Conservation (phyloP, 2,329 filamentous ascomycete genomes). For the Colletotrichum eleusines region DNA sequence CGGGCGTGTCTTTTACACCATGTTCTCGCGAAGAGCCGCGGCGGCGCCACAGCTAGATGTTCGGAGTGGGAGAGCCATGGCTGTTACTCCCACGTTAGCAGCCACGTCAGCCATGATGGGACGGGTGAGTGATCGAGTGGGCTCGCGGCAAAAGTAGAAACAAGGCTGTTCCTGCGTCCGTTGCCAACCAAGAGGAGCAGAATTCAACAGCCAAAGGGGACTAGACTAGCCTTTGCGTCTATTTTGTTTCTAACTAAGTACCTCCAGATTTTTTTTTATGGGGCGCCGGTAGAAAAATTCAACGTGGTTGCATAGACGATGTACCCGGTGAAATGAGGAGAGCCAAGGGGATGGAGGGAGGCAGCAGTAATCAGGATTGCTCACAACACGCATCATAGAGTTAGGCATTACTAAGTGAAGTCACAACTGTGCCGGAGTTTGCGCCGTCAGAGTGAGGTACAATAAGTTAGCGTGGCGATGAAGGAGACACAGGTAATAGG, state of each 20-base stretch:
- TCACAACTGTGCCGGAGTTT: not conserved
- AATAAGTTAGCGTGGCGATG: not conserved
- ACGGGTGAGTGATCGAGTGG: slow-evolving; percentile 2
- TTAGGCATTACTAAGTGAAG: slow-evolving; percentile 1
- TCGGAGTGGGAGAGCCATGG: not conserved
- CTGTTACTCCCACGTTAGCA: slow-evolving; percentile 2
- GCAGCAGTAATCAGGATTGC: not conserved
- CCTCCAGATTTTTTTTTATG: not conserved
- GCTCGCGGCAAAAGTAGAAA: slow-evolving; percentile 14
- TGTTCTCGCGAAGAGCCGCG: not conserved
- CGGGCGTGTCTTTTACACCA: not conserved
- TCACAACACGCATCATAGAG: not conserved
- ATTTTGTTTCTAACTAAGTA: not conserved
- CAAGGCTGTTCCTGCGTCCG: slow-evolving; percentile 2
- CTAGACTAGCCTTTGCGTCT: not conserved
- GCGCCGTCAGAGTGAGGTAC: not conserved
- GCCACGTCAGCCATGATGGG: slow-evolving; percentile 25
- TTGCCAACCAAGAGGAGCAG: not conserved
- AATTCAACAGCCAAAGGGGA: not conserved
- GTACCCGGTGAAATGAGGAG: not conserved
- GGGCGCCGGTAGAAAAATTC: not conserved
- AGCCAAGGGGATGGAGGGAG: not conserved
- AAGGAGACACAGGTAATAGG: not conserved
- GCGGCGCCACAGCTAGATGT: not conserved
- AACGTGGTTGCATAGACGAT: slow-evolving; percentile 2